Evolutionary conservation across 208 protist species (phyloP).

Genomic region (Porcisia deanei): DNA sequence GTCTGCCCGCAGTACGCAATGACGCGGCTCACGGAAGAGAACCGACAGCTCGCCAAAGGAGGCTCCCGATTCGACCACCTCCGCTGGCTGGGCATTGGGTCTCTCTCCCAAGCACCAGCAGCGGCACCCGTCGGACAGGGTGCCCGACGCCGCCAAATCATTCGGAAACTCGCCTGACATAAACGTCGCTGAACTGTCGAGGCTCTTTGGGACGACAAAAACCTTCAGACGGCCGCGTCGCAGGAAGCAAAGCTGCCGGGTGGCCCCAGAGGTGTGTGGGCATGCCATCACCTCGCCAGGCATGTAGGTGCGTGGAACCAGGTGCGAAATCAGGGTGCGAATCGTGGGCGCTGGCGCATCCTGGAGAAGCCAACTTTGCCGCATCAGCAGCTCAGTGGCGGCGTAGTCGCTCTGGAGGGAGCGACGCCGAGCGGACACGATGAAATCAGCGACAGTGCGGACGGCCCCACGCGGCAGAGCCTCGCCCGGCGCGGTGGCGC

Average conservation of each 20-base stretch:
- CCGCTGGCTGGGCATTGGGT: conserved; percentile 4
- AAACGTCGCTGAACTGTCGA: not conserved
- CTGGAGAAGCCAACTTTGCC: conserved; percentile 90
- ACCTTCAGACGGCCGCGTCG: conserved; percentile 68
- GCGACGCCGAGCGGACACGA: conserved; percentile 59
- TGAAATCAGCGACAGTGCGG: conserved; percentile 40
- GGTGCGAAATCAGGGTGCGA: conserved; percentile 64
- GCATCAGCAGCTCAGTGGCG: conserved; percentile 73
- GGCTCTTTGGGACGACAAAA: conserved; percentile 34
- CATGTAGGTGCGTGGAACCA: conserved; percentile 68
- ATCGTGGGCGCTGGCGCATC: conserved; percentile 76
- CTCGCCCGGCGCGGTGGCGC: conserved; percentile 15
- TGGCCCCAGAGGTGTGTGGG: conserved; percentile 43
- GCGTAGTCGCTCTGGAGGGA: conserved; percentile 67
- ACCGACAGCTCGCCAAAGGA: conserved; percentile 88
- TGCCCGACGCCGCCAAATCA: not conserved
- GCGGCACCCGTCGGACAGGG: conserved; percentile 5
- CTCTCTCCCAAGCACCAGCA: conserved; percentile 9
- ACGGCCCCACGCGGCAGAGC: conserved; percentile 14
- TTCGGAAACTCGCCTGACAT: not conserved
- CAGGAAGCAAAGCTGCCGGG: conserved; percentile 80
- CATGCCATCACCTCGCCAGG: conserved; percentile 81
- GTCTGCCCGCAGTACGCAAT: conserved; percentile 63
- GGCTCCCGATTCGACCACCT: conserved; percentile 53
- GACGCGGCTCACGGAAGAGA: conserved; percentile 80